These are phyloP conservation scores for Agrocybe pediades DNA, from an alignment of 768 basidiomycete species.

Conservation along the genomic window DNA sequence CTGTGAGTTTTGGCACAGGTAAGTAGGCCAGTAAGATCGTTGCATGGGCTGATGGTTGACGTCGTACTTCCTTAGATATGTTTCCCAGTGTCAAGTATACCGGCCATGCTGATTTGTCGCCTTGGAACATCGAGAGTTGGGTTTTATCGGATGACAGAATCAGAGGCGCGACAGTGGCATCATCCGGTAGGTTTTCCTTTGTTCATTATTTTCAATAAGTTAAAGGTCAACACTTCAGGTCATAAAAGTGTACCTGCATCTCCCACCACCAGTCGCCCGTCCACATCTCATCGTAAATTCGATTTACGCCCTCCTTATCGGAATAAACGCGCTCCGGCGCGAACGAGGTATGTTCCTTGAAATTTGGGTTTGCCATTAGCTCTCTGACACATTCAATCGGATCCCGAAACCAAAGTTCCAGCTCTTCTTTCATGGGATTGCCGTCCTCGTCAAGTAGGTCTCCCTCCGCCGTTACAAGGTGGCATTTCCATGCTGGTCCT, in stretches of 20 bases:
- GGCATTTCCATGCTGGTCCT: conserved; percentile 25
- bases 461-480: conserved; percentile 17
- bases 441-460: conserved; percentile 1
- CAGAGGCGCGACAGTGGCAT: conserved; percentile 32
- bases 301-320: conserved; percentile 11
- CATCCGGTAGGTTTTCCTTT: conserved; percentile 13
- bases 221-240: background rate
- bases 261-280: conserved; percentile 34
- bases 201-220: background rate
- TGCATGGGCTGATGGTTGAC: conserved; percentile 27
- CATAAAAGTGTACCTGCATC: conserved; percentile 22
- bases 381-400: conserved; percentile 27
- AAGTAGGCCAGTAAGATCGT: conserved; percentile 42
- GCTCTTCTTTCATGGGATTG: background rate
- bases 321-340: conserved; percentile 25
- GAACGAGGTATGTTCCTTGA: conserved; percentile 27
- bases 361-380: conserved; percentile 29
- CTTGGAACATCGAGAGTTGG: conserved; percentile 29
- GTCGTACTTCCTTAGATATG: conserved; percentile 28
- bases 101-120: conserved; percentile 41
- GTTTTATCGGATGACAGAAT: conserved; percentile 37
- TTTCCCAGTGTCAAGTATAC: conserved; percentile 44
- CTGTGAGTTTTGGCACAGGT: conserved; percentile 34
- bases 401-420: conserved; percentile 20
- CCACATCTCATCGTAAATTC: conserved; percentile 23